These are phyloP conservation scores for Saturnispora dispora DNA, from an alignment of 805 yeast species.

Conservation along the genomic window DNA sequence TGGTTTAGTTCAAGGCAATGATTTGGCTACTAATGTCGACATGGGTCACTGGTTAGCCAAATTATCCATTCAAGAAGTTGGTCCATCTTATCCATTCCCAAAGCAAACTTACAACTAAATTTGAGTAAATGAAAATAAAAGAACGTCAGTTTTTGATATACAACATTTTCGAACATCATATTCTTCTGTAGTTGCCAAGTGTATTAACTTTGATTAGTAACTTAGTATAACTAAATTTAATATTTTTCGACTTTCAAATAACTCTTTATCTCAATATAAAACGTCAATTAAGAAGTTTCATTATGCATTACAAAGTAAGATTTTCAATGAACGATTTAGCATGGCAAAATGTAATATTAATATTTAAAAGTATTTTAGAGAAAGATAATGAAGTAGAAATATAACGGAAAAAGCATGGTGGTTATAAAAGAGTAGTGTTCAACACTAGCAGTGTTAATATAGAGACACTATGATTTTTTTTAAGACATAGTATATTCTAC, in stretches of 20 bases:
- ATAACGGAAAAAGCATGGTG: not conserved
- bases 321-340: no score
- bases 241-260: no score
- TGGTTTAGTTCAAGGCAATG: conserved; percentile 68
- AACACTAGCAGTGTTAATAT: not conserved
- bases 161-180: not conserved
- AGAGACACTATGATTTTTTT: not conserved
- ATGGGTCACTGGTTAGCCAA: conserved; percentile 97
- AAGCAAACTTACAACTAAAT: conserved; percentile 41
- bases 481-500: conserved; percentile 21
- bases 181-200: not conserved
- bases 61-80: conserved; percentile 82
- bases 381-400: not conserved
- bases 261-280: no score
- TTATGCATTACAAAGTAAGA: no score
- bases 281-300: no score
- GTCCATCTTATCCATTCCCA: conserved; percentile 88
- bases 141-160: not conserved
- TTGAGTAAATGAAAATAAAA: not conserved
- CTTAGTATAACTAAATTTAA: no score
- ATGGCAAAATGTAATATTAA: no score
- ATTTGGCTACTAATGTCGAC: conserved; percentile 51
- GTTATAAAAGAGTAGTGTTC: not conserved
- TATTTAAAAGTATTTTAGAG: no score
- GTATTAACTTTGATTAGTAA: no score